These are phyloP conservation scores for Limonium bicolor DNA, from an alignment of 148 eudicot species.

Conservation along the genomic window DNA sequence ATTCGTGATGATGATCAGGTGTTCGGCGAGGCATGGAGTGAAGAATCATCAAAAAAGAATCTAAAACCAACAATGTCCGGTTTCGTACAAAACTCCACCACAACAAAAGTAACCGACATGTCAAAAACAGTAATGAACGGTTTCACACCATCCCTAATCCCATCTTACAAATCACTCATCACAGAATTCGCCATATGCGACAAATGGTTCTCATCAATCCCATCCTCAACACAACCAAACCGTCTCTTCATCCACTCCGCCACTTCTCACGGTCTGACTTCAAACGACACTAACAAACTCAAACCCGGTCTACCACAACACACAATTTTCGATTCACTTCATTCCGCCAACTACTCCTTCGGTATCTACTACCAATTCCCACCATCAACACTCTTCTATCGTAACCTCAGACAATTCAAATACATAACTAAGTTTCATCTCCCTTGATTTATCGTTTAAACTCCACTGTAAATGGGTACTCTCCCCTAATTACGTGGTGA, in stretches of 20 bases:
- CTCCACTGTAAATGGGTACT: conserved; percentile 32
- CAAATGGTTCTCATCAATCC: conserved; percentile 19
- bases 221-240: conserved; percentile 20
- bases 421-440: conserved; percentile 26
- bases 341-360: conserved; percentile 8
- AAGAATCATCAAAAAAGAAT: conserved; percentile 19
- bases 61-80: conserved; percentile 47
- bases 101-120: conserved; percentile 13
- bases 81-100: conserved; percentile 49
- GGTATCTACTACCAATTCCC: conserved; percentile 17
- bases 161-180: conserved; percentile 50
- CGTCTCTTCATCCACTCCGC: conserved; percentile 17
- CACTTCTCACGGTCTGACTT: conserved; percentile 16
- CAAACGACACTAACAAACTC: conserved; percentile 10
- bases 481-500: conserved; percentile 38
- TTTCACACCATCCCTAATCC: conserved; percentile 45
- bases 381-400: conserved; percentile 17
- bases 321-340: conserved; percentile 17
- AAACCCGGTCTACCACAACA: conserved; percentile 15
- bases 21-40: conserved; percentile 46
- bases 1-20: conserved; percentile 14
- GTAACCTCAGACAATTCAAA: conserved; percentile 20
- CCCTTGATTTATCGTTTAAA: conserved; percentile 26
- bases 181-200: conserved; percentile 68
- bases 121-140: conserved; percentile 65